These are phyloP conservation scores for Leishmania lainsoni DNA, from an alignment of 208 protist genomes.

Conservation along the genomic window DNA sequence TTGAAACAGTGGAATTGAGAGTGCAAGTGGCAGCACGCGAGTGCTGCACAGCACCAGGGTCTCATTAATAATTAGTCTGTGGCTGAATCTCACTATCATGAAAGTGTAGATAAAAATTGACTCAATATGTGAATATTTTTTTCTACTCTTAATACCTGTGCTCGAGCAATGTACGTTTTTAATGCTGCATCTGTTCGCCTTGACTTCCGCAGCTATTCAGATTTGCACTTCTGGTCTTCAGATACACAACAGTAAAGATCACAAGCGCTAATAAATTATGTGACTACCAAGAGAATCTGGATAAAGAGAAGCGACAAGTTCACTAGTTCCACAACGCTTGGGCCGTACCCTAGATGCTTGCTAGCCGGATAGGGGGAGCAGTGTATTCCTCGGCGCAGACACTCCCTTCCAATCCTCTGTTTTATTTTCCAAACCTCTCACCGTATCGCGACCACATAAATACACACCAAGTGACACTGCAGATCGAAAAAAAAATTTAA, in stretches of 20 bases:
- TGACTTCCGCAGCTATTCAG: neutral
- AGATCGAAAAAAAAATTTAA: neutral
- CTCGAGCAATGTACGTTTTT: neutral
- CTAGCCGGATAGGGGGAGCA: neutral
- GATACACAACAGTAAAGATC: constrained; percentile 3
- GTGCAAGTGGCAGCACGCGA: neutral
- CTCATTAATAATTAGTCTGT: neutral
- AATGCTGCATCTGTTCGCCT: constrained; percentile 2
- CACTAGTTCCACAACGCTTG: no score
- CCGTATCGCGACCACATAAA: neutral
- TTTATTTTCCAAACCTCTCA: neutral
- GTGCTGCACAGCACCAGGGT: neutral
- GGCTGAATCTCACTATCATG: neutral
- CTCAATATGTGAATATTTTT: neutral
- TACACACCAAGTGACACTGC: neutral
- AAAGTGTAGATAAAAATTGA: neutral
- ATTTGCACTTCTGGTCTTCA: neutral
- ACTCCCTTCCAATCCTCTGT: neutral
- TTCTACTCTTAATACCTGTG: neutral
- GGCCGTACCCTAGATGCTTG: neutral
- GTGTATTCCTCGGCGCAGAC: neutral
- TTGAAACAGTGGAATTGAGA: neutral
- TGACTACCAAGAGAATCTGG: constrained; percentile 11
- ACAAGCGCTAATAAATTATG: constrained; percentile 15
- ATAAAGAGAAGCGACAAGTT: constrained; percentile 1